Evolutionary conservation across 176 grass and related monocot genomes (phyloP), one percentile per base, ranked within the genome.

Genomic region (Carex cristatella): DNA sequence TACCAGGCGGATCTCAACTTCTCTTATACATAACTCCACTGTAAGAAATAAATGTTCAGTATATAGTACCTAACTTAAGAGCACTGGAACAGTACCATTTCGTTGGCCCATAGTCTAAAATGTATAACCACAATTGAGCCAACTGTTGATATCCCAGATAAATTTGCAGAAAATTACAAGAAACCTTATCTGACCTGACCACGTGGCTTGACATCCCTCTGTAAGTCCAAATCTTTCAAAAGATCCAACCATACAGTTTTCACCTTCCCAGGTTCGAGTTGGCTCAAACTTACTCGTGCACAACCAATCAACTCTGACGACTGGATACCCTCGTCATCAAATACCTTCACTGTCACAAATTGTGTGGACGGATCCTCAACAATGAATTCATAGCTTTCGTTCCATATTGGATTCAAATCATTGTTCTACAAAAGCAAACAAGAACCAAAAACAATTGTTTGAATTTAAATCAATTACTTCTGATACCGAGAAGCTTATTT

Each of bases 331-430:
- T 98, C 95, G 57, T 98, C 93, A 49, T 98, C 95, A 77, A 88
- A 95, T 88, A 98, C 70, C 83, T 95, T 98, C 33, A 98, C 70
- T 2, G 93, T 98, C 86, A 98, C 58, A 71, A 84, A 86, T 57
- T 98, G 95, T 40, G 95, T 98, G 73, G 95, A 92, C n/a, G 90
- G 62, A 81, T 98, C 95, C 85, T 98, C 95, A 9, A 98, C 95
- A 86, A 90, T 84, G 80, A 98, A 94, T 89, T 98, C 95, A 1
- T 93, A 98, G 79, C 93, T 93, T 71, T 98, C 93, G 56, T 98
- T 98, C 95, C 95, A 98, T 65, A 98, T 95, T 19, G 95, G 95
- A 54, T 98, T 95, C 85, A 98, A 86, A 89, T 98, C 95, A 89
- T 98, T 98, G 61, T 95, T 95, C 95, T 95, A 89, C 57, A 87